Evolutionary conservation across 2,329 filamentous ascomycete species (phyloP).

Genomic region (Neophaeococcomyces aloes): DNA sequence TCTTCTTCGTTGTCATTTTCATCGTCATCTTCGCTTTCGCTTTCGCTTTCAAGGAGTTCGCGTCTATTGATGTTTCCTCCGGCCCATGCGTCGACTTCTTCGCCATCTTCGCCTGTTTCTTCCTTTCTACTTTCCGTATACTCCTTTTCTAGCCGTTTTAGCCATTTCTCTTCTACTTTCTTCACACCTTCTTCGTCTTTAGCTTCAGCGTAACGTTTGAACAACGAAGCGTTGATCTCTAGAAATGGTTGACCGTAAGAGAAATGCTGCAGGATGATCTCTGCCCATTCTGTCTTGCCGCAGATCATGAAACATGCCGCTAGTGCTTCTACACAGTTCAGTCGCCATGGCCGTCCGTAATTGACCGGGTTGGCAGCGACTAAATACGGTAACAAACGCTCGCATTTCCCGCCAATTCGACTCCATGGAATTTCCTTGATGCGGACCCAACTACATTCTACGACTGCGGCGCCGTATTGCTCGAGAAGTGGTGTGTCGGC

Average conservation of each 20-base stretch:
- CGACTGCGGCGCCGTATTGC: conserved; percentile 83
- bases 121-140: conserved; percentile 67
- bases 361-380: conserved; percentile 96
- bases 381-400: conserved; percentile 82
- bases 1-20: conserved; percentile 39
- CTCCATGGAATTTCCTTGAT: conserved; percentile 83
- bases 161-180: conserved; percentile 74
- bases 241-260: conserved; percentile 81
- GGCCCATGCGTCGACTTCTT: conserved; percentile 67
- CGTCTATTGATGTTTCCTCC: conserved; percentile 75
- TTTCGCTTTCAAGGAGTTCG: conserved; percentile 37
- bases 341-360: conserved; percentile 86
- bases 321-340: conserved; percentile 93
- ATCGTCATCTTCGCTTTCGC: conserved; percentile 30
- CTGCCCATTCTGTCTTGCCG: conserved; percentile 82
- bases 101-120: conserved; percentile 33
- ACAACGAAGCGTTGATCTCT: conserved; percentile 72
- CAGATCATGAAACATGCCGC: conserved; percentile 91
- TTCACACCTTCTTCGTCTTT: conserved; percentile 73
- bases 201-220: conserved; percentile 78
- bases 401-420: conserved; percentile 86
- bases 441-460: conserved; percentile 94
- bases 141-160: conserved; percentile 79
- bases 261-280: conserved; percentile 71
- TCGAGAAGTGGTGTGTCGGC: conserved; percentile 74